Conservation (phyloP, 2,329 filamentous ascomycete genomes). For the Madurella mycetomatis region DNA sequence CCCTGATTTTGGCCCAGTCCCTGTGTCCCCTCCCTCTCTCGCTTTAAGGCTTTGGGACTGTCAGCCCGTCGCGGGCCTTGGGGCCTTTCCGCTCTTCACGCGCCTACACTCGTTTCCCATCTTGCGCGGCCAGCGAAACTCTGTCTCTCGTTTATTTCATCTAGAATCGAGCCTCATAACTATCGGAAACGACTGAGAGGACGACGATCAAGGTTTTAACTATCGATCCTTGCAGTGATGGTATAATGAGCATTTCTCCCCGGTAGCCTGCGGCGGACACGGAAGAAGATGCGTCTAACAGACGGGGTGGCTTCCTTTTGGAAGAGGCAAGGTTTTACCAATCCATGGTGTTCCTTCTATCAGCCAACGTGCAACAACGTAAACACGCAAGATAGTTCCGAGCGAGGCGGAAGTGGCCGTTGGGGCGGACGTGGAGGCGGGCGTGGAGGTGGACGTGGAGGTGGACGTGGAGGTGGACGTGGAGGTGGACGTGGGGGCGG, state of each 20-base stretch:
- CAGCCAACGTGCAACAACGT: neutral
- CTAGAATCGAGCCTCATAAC: too few species aligned
- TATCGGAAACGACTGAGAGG: neutral
- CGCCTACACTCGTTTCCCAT: neutral
- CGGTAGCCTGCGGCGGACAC: neutral
- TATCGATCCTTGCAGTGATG: neutral
- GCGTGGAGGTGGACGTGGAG: too few species aligned
- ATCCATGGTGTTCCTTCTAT: conserved; percentile 2
- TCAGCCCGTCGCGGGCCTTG: neutral
- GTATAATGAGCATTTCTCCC: neutral
- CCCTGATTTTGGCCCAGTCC: conserved; percentile 1
- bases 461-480: too few species aligned
- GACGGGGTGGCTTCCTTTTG: neutral
- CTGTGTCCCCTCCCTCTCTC: neutral
- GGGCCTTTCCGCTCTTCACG: neutral
- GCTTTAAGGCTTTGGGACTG: neutral
- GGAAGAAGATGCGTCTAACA: neutral
- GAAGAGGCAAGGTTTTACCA: neutral
- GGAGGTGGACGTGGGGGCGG: too few species aligned
- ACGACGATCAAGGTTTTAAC: neutral
- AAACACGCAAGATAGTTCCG: neutral
- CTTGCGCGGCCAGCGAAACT: neutral
- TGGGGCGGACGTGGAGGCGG: too few species aligned
- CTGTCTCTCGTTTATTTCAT: neutral
- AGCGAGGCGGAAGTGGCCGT: too few species aligned